These are phyloP conservation scores for Protomyces arabidopsidicola DNA, from an alignment of 1,139 yeast species.

Conservation along the genomic window DNA sequence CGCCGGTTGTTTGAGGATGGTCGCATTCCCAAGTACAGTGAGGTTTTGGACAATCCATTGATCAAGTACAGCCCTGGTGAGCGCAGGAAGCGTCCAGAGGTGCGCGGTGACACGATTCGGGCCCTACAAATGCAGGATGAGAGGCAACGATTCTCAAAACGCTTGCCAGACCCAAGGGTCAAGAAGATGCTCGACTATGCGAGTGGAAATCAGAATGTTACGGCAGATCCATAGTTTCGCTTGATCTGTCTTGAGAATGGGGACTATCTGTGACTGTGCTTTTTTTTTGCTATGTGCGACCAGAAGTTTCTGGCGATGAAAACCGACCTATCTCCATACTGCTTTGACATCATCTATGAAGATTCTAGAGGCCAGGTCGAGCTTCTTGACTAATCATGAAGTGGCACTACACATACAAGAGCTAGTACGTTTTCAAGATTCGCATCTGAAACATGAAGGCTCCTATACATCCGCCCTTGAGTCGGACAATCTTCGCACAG, in stretches of 20 bases:
- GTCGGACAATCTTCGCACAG: constrained; percentile 27
- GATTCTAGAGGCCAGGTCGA: constrained; percentile 21
- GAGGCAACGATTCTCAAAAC: too few relatives aligned
- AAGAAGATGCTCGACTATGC: background rate
- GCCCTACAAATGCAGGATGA: background rate
- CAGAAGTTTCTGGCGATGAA: too few relatives aligned
- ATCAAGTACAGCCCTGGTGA: background rate
- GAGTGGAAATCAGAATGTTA: background rate
- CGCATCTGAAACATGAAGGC: constrained; percentile 12
- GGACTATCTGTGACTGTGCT: background rate
- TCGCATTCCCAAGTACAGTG: too few relatives aligned
- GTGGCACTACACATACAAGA: constrained; percentile 23
- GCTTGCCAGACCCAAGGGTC: background rate
- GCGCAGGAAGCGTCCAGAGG: background rate
- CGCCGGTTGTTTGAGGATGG: too few relatives aligned
- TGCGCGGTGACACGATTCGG: background rate
- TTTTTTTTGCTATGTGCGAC: background rate
- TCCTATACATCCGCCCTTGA: constrained; percentile 13
- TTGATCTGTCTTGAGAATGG: background rate
- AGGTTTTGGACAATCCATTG: background rate
- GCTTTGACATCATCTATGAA: constrained; percentile 5
- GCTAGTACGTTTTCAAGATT: constrained; percentile 16
- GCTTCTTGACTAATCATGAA: constrained; percentile 27
- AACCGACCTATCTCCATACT: background rate
- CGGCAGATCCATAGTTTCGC: too few relatives aligned